Conservation (phyloP, 176 grass and related monocot species). For the Rhipidocladum racemiflorum region DNA sequence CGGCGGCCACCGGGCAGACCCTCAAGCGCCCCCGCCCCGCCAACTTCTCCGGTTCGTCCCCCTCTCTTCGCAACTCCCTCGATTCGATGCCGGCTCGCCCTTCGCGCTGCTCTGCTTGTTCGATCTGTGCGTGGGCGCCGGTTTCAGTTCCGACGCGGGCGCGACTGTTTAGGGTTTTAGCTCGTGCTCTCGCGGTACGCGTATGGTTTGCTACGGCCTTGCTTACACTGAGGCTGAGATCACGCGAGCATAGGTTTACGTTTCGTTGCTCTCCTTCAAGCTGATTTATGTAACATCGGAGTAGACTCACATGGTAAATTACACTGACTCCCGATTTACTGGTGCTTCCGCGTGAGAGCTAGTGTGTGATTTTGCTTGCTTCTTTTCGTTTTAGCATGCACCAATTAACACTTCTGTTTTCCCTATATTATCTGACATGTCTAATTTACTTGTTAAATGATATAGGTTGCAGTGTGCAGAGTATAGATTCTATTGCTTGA, state of each 20-base stretch:
- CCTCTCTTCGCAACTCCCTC: too few species aligned
- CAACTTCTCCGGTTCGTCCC: conserved; percentile 47
- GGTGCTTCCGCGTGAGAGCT: neutral
- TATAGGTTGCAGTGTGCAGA: neutral
- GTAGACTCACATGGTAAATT: neutral
- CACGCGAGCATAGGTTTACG: neutral
- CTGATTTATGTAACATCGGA: neutral
- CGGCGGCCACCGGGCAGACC: conserved; percentile 1
- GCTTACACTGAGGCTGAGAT: neutral
- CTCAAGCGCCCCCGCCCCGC: conserved; percentile 55
- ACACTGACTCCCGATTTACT: neutral
- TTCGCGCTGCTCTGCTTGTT: neutral
- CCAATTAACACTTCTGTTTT: neutral
- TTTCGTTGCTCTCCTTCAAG: neutral
- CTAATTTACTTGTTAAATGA: neutral
- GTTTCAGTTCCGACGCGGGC: neutral
- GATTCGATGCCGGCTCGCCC: neutral
- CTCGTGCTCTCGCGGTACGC: neutral
- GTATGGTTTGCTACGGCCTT: neutral
- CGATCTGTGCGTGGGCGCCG: neutral
- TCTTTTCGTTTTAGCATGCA: neutral
- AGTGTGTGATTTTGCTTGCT: neutral
- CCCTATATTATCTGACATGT: neutral
- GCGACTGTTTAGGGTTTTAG: conserved; percentile 23
- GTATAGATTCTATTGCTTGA: neutral